Conservation (phyloP, 78 protist genomes). For the Dictyostelium capitatum region DNA sequence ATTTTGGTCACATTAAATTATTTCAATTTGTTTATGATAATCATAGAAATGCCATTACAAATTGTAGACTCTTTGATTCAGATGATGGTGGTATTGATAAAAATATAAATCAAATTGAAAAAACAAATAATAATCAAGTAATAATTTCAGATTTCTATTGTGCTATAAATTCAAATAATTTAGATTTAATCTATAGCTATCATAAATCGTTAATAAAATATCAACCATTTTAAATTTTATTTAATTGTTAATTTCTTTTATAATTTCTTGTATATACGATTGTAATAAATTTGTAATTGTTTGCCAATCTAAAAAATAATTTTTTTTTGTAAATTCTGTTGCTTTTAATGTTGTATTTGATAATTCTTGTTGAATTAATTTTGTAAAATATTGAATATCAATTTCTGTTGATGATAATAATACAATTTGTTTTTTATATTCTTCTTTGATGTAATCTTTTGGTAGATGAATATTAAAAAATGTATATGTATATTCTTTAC, state of each 20-base stretch:
- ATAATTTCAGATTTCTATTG: too few relatives aligned
- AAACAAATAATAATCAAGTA: too few relatives aligned
- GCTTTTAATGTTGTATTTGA: background rate
- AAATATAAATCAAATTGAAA: too few relatives aligned
- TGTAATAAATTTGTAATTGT: background rate
- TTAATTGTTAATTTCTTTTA: too few relatives aligned
- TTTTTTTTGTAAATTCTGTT: background rate
- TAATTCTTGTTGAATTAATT: background rate
- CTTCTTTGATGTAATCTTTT: background rate
- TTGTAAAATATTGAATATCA: background rate
- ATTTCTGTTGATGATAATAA: background rate
- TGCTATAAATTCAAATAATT: too few relatives aligned
- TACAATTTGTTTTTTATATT: background rate
- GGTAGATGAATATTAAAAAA: background rate
- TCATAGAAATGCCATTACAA: background rate
- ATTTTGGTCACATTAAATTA: background rate
- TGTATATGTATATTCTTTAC: background rate
- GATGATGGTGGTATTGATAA: background rate
- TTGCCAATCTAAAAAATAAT: conserved; percentile 1
- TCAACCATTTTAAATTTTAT: too few relatives aligned
- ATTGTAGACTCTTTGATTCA: background rate
- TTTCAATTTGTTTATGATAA: background rate
- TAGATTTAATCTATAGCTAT: too few relatives aligned
- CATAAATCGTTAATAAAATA: too few relatives aligned
- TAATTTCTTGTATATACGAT: background rate